A percentile compares a stretch with the other conserved stretches of the same genome.
These are phyloP conservation scores for Ascochyta clinopodiicola DNA, from an alignment of 2,329 filamentous ascomycete genomes.

Conservation along the genomic window DNA sequence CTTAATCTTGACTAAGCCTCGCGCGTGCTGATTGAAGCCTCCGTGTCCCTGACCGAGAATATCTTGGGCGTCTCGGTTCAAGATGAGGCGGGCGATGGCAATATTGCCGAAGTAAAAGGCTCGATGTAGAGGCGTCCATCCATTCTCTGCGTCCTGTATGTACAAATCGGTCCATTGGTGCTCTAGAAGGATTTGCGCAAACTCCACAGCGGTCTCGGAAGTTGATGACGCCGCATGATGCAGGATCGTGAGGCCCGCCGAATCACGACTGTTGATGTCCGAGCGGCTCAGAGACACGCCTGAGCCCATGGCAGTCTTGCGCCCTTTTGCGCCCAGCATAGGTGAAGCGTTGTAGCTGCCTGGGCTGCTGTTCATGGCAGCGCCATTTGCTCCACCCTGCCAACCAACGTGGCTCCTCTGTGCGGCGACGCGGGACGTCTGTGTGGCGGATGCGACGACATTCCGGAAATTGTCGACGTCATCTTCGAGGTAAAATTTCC, in stretches of 20 bases:
- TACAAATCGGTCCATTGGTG: slow-evolving; percentile 87
- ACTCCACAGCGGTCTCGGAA: slow-evolving; percentile 71
- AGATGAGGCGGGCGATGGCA: slow-evolving; percentile 79
- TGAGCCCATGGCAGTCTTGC: slow-evolving; percentile 32
- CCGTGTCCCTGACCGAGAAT: slow-evolving; percentile 66
- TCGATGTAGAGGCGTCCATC: slow-evolving; percentile 93
- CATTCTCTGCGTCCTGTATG: slow-evolving; percentile 85
- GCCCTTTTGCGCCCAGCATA: slow-evolving; percentile 44
- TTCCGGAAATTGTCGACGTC: slow-evolving; percentile 95
- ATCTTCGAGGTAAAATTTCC: slow-evolving; percentile 96
- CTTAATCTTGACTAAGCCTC: slow-evolving; percentile 89
- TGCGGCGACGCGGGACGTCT: slow-evolving; percentile 61
- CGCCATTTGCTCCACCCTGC: slow-evolving; percentile 38
- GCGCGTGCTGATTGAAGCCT: slow-evolving; percentile 66
- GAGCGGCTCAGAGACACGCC: slow-evolving; percentile 59
- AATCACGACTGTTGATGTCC: slow-evolving; percentile 86
- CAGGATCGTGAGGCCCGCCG: slow-evolving; percentile 80
- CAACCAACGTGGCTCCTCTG: slow-evolving; percentile 56
- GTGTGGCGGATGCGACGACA: slow-evolving; percentile 76
- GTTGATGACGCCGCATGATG: slow-evolving; percentile 83
- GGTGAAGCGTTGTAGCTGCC: slow-evolving; percentile 56
- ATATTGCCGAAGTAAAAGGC: slow-evolving; percentile 90
- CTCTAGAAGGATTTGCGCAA: slow-evolving; percentile 80
- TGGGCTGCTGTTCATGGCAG: slow-evolving; percentile 55
- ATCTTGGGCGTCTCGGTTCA: slow-evolving; percentile 77